These are phyloP conservation scores for Ampelocalamus luodianensis DNA, from an alignment of 176 grass and related monocot genomes.

Conservation along the genomic window DNA sequence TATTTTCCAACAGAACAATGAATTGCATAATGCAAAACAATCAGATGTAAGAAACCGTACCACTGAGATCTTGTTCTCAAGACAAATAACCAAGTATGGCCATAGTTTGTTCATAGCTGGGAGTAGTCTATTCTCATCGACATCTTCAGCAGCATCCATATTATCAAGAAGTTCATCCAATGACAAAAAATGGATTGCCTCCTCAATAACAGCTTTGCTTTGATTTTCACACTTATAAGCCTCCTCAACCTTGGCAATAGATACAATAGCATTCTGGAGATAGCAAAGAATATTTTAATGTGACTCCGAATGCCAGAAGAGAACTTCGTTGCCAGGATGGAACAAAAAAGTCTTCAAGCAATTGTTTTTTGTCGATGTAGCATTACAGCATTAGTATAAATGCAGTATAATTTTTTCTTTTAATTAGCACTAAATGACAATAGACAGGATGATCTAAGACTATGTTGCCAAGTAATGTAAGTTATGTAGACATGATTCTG, in stretches of 20 bases:
- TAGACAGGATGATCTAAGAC: conserved; percentile 36
- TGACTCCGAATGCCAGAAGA: conserved; percentile 13
- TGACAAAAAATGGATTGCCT: conserved; percentile 74
- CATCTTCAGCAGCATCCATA: conserved; percentile 62
- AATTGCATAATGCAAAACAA: conserved; percentile 33
- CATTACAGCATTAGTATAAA: background rate
- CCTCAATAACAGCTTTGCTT: conserved; percentile 72
- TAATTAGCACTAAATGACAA: conserved; percentile 18
- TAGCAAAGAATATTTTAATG: conserved; percentile 33
- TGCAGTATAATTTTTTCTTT: background rate
- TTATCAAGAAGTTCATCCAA: conserved; percentile 68
- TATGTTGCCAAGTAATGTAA: conserved; percentile 28
- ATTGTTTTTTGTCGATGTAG: background rate
- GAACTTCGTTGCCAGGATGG: background rate
- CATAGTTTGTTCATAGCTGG: conserved; percentile 98
- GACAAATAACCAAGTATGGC: conserved; percentile 85
- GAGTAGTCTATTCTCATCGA: conserved; percentile 83
- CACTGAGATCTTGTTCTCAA: conserved; percentile 89
- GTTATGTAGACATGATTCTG: no score
- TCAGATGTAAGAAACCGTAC: conserved; percentile 48
- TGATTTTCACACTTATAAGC: conserved; percentile 79
- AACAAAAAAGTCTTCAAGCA: conserved; percentile 31
- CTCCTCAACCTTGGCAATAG: conserved; percentile 83
- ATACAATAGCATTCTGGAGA: conserved; percentile 66
- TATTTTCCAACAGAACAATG: conserved; percentile 1